phyloP scores from a whole-genome alignment of 345 rosid genomes.

The Nasturtium officinale region DNA sequence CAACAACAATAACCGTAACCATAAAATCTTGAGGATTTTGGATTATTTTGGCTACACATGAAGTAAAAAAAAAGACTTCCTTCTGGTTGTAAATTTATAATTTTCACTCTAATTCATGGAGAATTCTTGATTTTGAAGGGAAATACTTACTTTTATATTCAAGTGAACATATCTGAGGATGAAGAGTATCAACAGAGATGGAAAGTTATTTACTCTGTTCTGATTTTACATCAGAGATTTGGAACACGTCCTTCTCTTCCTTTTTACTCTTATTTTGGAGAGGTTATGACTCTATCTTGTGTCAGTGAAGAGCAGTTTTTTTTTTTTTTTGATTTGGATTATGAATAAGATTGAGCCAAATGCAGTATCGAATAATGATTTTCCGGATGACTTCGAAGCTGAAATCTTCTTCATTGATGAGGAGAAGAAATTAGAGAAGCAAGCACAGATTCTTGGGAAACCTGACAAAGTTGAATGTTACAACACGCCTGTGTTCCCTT shows the following conservation, averaged over 20 bases:
- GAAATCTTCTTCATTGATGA: constrained; percentile 1
- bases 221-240: background rate
- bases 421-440: background rate
- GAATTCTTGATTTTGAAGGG: background rate
- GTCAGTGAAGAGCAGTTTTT: background rate
- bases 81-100: background rate
- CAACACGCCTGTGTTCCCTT: background rate
- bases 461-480: too few species aligned
- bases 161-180: background rate
- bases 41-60: background rate
- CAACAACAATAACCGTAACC: background rate
- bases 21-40: background rate
- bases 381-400: background rate
- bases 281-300: background rate
- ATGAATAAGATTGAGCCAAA: background rate
- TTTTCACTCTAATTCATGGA: background rate
- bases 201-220: background rate
- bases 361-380: background rate
- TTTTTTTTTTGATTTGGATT: background rate
- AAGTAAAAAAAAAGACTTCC: too few species aligned
- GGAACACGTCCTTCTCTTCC: background rate
- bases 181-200: background rate
- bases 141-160: background rate
- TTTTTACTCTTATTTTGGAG: background rate
- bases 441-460: background rate